These are phyloP conservation scores for Blastobotrys terrestris DNA, from an alignment of 805 yeast genomes.

Conservation along the genomic window DNA sequence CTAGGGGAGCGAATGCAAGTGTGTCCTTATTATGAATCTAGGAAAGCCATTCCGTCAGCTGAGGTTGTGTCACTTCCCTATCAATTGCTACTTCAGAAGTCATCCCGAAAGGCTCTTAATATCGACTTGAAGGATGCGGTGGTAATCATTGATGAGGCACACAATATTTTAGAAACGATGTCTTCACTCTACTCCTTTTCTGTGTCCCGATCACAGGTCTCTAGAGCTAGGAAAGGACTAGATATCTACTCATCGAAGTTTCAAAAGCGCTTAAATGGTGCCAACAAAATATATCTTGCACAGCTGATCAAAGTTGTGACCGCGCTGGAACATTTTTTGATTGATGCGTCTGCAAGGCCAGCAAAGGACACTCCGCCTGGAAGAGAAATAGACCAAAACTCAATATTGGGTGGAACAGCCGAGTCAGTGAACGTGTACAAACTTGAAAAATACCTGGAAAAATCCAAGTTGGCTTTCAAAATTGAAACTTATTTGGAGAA, in stretches of 20 bases:
- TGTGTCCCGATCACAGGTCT: slow-evolving; percentile 46
- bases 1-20: slow-evolving; percentile 51
- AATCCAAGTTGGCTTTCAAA: slow-evolving; percentile 76
- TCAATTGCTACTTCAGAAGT: slow-evolving; percentile 61
- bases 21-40: slow-evolving; percentile 79
- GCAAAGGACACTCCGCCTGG: slow-evolving; percentile 43
- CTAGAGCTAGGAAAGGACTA: slow-evolving; percentile 42
- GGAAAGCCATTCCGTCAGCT: slow-evolving; percentile 49
- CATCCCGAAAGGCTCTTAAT: slow-evolving; percentile 53
- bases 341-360: slow-evolving; percentile 18
- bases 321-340: slow-evolving; percentile 45
- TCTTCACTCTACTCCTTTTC: slow-evolving; percentile 60
- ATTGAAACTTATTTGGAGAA: slow-evolving; percentile 61
- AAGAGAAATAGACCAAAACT: slow-evolving; percentile 41
- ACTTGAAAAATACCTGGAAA: slow-evolving; percentile 54
- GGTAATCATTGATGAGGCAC: slow-evolving; percentile 88
- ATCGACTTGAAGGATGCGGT: slow-evolving; percentile 57
- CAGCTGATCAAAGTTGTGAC: slow-evolving; percentile 56
- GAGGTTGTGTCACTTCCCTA: slow-evolving; percentile 85
- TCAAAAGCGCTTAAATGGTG: slow-evolving; percentile 56
- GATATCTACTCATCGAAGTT: slow-evolving; percentile 54
- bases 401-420: slow-evolving; percentile 52
- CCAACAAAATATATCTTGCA: slow-evolving; percentile 62
- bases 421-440: slow-evolving; percentile 68
- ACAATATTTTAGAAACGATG: slow-evolving; percentile 74